Conservation (phyloP, 1,284 basidiomycete genomes). For the Rhodotorula sp. region DNA sequence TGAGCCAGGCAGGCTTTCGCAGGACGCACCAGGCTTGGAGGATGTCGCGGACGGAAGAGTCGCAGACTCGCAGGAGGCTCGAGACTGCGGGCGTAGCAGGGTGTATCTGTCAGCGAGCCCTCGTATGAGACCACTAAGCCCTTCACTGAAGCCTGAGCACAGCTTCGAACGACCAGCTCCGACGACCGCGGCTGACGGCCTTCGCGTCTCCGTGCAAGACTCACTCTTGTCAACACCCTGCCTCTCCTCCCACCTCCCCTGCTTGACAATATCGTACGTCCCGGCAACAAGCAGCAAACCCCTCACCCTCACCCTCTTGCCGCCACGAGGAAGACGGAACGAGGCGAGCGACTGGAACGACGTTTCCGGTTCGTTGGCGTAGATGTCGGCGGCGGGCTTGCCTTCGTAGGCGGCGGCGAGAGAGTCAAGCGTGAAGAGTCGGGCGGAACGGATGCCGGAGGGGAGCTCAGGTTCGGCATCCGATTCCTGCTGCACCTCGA, state of each 20-base stretch:
- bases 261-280: conserved; percentile 39
- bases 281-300: conserved; percentile 40
- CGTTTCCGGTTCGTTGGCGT: conserved; percentile 4
- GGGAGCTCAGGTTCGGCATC: neutral
- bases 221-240: conserved; percentile 17
- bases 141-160: too few species aligned
- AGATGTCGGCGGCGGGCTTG: neutral
- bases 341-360: neutral
- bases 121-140: too few species aligned
- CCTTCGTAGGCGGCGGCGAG: neutral
- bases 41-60: neutral
- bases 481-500: too few species aligned
- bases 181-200: neutral
- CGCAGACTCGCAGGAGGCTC: conserved; percentile 15
- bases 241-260: conserved; percentile 28
- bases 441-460: neutral
- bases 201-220: neutral
- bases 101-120: neutral
- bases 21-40: conserved; percentile 25
- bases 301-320: neutral
- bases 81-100: conserved; percentile 10
- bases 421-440: conserved; percentile 4
- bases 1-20: too few species aligned
- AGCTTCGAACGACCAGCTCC: too few species aligned
- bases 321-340: neutral